Conservation (phyloP, 371 early-diverging fungal species). For the Quaeritorhiza haematococci region DNA sequence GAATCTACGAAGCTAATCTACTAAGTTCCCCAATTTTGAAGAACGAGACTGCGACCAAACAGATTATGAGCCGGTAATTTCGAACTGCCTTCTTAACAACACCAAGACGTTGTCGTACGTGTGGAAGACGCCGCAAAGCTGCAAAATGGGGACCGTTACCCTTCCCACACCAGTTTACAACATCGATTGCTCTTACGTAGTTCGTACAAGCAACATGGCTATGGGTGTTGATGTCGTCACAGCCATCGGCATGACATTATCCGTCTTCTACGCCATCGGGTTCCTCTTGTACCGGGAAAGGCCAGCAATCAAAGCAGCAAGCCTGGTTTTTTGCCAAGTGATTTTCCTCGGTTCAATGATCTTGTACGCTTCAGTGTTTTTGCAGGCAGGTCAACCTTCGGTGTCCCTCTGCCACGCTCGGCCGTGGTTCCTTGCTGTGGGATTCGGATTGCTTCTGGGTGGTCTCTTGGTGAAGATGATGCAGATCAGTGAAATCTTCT, state of each 20-base stretch:
- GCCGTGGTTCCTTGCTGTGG: background rate
- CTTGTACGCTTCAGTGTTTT: background rate
- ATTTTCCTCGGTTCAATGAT: background rate
- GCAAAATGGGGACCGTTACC: background rate
- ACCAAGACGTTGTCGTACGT: background rate
- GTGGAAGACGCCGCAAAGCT: background rate
- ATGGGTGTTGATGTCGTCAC: background rate
- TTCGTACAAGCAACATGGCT: background rate
- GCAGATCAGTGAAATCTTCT: too few species aligned
- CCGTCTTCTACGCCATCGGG: background rate
- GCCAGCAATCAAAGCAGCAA: background rate
- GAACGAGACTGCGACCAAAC: too few species aligned
- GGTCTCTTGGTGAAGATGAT: background rate
- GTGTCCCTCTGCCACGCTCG: background rate
- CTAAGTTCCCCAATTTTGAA: too few species aligned
- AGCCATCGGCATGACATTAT: background rate
- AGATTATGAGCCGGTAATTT: too few species aligned
- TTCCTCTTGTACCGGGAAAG: background rate
- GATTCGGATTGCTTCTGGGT: background rate
- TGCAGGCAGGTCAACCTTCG: background rate
- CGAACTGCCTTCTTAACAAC: background rate
- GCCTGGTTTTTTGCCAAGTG: background rate
- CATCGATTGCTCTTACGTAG: background rate
- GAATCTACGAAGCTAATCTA: too few species aligned
- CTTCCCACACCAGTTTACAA: background rate